Evolutionary conservation across 345 rosid genomes (phyloP).

Genomic region (Camelina hispida): DNA sequence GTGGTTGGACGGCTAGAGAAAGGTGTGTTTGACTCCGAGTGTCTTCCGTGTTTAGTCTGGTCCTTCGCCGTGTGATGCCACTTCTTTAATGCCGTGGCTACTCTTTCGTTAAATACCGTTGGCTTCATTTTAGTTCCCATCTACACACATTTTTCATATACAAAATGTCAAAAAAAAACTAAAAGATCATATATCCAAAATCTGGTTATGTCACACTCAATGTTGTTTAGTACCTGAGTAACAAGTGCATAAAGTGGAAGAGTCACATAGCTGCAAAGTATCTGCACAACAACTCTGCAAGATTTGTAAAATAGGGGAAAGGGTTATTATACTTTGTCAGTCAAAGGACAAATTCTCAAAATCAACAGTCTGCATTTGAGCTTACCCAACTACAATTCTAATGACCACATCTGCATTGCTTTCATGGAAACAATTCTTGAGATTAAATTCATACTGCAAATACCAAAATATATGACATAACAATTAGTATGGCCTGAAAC

Average conservation of each 20-base stretch:
- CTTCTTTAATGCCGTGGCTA: constrained; percentile 71
- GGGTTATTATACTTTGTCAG: constrained; percentile 2
- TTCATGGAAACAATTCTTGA: constrained; percentile 65
- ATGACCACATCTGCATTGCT: constrained; percentile 55
- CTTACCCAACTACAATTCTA: constrained; percentile 82
- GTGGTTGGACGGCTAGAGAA: constrained; percentile 72
- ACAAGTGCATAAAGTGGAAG: constrained; percentile 96
- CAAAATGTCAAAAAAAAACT: not conserved
- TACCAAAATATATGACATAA: not conserved
- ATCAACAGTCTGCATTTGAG: constrained; percentile 1
- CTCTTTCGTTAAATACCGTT: constrained; percentile 73
- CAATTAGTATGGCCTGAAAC: constrained; percentile 20
- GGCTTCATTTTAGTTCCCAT: constrained; percentile 94
- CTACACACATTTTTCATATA: constrained; percentile 45
- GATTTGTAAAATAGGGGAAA: not conserved
- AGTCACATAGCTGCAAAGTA: constrained; percentile 93
- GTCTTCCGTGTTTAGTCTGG: constrained; percentile 59
- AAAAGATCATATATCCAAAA: constrained; percentile 12
- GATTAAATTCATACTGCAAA: constrained; percentile 65
- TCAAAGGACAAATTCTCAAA: not conserved
- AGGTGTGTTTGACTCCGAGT: constrained; percentile 59
- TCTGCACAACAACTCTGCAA: constrained; percentile 72
- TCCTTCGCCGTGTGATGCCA: constrained; percentile 80
- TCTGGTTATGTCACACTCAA: not conserved
- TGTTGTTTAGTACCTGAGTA: constrained; percentile 64